Base-by-base conservation (phyloP, 352 stramenopile species). In the Pythium chondricola region DNA sequence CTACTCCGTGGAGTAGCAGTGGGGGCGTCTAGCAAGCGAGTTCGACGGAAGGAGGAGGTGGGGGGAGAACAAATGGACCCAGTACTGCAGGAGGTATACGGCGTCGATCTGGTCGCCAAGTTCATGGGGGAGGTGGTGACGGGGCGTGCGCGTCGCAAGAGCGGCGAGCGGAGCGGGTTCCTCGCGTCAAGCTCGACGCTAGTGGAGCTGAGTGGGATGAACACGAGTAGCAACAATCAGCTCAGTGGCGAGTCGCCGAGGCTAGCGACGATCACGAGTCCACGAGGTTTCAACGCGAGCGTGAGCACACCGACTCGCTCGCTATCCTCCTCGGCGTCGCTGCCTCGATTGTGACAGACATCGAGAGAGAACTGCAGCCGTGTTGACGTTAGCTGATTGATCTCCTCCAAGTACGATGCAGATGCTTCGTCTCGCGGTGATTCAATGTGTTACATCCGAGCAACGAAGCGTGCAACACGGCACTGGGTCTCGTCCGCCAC, bases 81-180 rank as follows among this genome's bases (percentile, higher is more conserved):
- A 11, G 36, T 52, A 14, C 41, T 90, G 4, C 40, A 77, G 46
- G 68, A 85, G 24, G 80, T 79, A 36, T 87, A 91, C 36, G 76
- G 76, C 9, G 52, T 79, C 8, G 76, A 88, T 31, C 67, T 91
- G 11, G 74, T 86, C 6, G 46, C 32, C n/a, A 36, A 49, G 4
- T 48, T 68, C n/a, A 57, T 71, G 53, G 42, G 55, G 4, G 47
- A 59, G n/a, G n/a, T n/a, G n/a, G n/a, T n/a, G n/a, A n/a, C n/a
- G n/a, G n/a, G n/a, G n/a, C n/a, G n/a, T n/a, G n/a, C n/a, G n/a
- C n/a, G n/a, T n/a, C n/a, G n/a, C n/a, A n/a, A n/a, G n/a, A n/a
- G n/a, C n/a, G n/a, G n/a, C n/a, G n/a, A n/a, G n/a, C n/a, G n/a
- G n/a, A n/a, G n/a, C n/a, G n/a, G n/a, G n/a, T n/a, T n/a, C n/a